phyloP scores from a whole-genome alignment of 495 filamentous ascomycete species.

The Xylaria curta region DNA sequence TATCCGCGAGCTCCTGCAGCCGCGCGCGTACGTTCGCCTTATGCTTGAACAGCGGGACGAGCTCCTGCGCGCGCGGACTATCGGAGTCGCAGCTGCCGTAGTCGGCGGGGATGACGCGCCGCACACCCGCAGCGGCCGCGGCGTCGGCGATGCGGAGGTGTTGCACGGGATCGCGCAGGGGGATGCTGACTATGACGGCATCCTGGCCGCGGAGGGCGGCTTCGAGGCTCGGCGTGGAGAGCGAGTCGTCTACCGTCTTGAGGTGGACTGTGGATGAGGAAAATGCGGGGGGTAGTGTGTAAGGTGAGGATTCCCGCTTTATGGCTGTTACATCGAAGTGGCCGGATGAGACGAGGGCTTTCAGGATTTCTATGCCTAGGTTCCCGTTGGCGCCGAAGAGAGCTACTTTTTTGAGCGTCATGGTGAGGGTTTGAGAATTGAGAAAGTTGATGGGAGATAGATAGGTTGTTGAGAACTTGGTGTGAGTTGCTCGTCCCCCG shows the following conservation, averaged over 20 bases:
- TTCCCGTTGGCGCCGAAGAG: constrained; percentile 6
- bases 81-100: constrained; percentile 52
- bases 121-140: constrained; percentile 52
- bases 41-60: constrained; percentile 41
- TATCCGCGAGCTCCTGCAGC: constrained; percentile 26
- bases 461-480: neutral
- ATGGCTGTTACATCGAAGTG: neutral
- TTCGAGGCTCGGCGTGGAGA: constrained; percentile 1
- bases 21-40: constrained; percentile 35
- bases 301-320: neutral
- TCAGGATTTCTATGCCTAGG: neutral
- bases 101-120: constrained; percentile 62
- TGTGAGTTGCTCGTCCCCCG: neutral
- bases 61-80: constrained; percentile 46
- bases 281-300: neutral
- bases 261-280: neutral
- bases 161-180: constrained; percentile 32
- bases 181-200: constrained; percentile 48
- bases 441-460: neutral
- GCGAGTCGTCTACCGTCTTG: constrained; percentile 9
- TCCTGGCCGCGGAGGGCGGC: constrained; percentile 47
- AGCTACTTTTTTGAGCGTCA: neutral
- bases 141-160: constrained; percentile 59
- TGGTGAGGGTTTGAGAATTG: neutral
- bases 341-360: neutral